Evolutionary conservation across 192 early-diverging fungal genomes (phyloP).

Genomic region (Powellomyces hirtus): DNA sequence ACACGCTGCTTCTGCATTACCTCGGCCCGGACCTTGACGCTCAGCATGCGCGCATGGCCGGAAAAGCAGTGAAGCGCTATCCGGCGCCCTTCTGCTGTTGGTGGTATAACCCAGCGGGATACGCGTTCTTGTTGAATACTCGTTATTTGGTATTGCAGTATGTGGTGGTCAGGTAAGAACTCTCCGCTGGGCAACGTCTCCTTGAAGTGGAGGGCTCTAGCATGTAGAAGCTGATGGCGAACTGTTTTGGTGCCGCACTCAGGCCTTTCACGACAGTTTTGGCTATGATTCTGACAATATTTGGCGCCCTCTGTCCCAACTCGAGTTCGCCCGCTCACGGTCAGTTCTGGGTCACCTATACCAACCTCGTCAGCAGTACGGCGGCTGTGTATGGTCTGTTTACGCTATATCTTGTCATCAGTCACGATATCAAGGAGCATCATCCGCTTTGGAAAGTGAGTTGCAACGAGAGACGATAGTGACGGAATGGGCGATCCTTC

Average conservation of each 20-base stretch:
- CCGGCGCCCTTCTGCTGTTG: constrained; percentile 70
- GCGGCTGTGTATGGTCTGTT: constrained; percentile 76
- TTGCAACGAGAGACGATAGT: not conserved
- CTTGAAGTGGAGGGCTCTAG: not conserved
- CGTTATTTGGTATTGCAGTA: constrained; percentile 75
- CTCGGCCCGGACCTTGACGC: constrained; percentile 48
- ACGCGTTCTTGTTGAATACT: constrained; percentile 58
- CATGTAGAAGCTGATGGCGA: not conserved
- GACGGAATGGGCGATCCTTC: not conserved
- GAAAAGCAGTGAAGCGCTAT: constrained; percentile 41
- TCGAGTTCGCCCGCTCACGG: constrained; percentile 63
- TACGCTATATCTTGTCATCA: constrained; percentile 65
- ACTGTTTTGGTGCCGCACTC: not conserved
- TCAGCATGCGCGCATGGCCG: constrained; percentile 48
- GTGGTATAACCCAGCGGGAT: constrained; percentile 59
- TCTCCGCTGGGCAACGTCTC: not conserved
- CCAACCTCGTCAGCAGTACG: constrained; percentile 64
- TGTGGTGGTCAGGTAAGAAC: constrained; percentile 54
- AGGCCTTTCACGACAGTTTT: constrained; percentile 62
- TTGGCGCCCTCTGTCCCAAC: constrained; percentile 63
- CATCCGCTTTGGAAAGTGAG: constrained; percentile 46
- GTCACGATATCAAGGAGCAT: constrained; percentile 47
- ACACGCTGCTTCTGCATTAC: constrained; percentile 68
- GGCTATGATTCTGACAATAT: constrained; percentile 58
- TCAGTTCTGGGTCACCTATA: constrained; percentile 60